phyloP scores from a whole-genome alignment of 2,329 filamentous ascomycete species.

The Rhytidhysteron rufulum region DNA sequence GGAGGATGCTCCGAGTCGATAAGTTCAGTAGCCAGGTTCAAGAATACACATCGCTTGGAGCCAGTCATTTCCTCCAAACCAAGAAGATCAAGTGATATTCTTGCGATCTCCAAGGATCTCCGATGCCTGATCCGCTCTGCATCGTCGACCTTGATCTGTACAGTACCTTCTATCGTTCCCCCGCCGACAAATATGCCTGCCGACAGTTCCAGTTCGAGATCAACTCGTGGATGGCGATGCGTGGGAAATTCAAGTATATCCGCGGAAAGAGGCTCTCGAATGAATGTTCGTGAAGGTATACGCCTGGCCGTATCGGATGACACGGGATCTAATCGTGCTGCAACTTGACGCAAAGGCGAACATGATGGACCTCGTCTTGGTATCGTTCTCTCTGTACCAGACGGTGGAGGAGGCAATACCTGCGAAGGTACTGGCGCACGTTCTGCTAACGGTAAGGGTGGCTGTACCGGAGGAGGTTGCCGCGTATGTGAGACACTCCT shows the following conservation, averaged over 20 bases:
- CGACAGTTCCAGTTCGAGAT: slow-evolving; percentile 47
- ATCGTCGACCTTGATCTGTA: slow-evolving; percentile 47
- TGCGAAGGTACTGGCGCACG: slow-evolving; percentile 14
- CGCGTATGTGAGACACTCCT: slow-evolving; percentile 21
- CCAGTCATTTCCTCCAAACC: slow-evolving; percentile 50
- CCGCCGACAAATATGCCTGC: slow-evolving; percentile 54
- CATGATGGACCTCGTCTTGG: slow-evolving; percentile 43
- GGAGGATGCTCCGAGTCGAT: slow-evolving; percentile 50
- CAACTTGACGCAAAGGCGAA: slow-evolving; percentile 47
- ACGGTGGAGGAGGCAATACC: slow-evolving; percentile 18
- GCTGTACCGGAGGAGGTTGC: slow-evolving; percentile 11
- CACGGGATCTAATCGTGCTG: slow-evolving; percentile 38
- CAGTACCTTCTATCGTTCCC: slow-evolving; percentile 50
- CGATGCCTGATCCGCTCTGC: slow-evolving; percentile 42
- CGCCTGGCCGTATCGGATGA: slow-evolving; percentile 41
- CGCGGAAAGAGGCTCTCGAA: slow-evolving; percentile 42
- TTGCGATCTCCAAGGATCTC: slow-evolving; percentile 44
- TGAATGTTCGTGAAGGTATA: slow-evolving; percentile 47
- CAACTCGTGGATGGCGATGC: slow-evolving; percentile 47
- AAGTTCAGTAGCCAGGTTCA: slow-evolving; percentile 50
- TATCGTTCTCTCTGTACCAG: slow-evolving; percentile 32
- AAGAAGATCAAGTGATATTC: slow-evolving; percentile 50
- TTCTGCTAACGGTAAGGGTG: slow-evolving; percentile 14
- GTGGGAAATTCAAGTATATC: slow-evolving; percentile 50
- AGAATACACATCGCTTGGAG: slow-evolving; percentile 46